Conservation (phyloP, 306 rosid genomes). For the Vigna reflexopilosa region DNA sequence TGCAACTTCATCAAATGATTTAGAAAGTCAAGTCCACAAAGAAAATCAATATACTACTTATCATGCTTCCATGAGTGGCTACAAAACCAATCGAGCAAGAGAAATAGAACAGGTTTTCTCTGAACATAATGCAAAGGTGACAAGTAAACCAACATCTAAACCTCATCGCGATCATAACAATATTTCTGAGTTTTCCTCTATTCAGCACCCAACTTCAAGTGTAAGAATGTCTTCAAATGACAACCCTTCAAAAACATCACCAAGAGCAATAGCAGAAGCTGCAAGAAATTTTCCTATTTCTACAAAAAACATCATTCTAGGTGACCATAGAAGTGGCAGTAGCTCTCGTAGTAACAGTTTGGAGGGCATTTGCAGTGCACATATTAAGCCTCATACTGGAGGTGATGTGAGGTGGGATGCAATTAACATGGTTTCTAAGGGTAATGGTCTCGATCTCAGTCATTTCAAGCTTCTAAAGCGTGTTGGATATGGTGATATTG, state of each 20-base stretch:
- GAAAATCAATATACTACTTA: constrained; percentile 33
- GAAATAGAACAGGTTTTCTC: constrained; percentile 24
- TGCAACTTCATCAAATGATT: constrained; percentile 35
- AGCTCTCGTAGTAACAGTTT: constrained; percentile 68
- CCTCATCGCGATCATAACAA: constrained; percentile 18
- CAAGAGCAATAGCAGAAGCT: constrained; percentile 6
- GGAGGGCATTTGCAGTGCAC: constrained; percentile 57
- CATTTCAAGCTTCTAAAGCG: constrained; percentile 80
- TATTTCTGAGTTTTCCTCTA: constrained; percentile 37
- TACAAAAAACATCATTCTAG: constrained; percentile 38
- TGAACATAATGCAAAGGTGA: constrained; percentile 35
- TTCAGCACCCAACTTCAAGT: constrained; percentile 36
- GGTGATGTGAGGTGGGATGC: constrained; percentile 92
- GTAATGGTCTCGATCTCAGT: constrained; percentile 57
- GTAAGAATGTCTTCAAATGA: constrained; percentile 44
- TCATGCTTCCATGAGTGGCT: constrained; percentile 31
- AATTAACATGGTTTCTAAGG: constrained; percentile 61
- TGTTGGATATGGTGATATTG: constrained; percentile 86
- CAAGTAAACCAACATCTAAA: constrained; percentile 28
- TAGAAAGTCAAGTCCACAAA: constrained; percentile 10
- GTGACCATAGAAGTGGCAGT: constrained; percentile 47
- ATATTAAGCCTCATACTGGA: constrained; percentile 81
- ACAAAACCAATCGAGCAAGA: constrained; percentile 29
- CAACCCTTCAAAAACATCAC: constrained; percentile 44
- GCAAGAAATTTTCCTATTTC: constrained; percentile 11